Conservation (phyloP, 441 rosid genomes). For the Euphorbia neoarborescens region DNA sequence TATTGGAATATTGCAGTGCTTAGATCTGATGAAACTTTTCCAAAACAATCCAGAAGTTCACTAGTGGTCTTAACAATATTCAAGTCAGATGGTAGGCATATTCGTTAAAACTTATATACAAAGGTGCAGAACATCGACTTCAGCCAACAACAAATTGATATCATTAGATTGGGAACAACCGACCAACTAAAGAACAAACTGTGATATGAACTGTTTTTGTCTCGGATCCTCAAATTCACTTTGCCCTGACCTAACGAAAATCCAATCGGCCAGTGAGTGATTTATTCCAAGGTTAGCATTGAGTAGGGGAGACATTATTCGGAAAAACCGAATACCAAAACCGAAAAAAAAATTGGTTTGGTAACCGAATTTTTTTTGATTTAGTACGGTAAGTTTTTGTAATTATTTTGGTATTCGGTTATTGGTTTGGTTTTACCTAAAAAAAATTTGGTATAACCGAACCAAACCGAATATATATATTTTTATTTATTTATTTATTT, state of each 20-base stretch:
- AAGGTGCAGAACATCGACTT: neutral
- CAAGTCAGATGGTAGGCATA: neutral
- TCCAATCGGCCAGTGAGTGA: neutral
- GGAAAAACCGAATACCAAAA: too few relatives aligned
- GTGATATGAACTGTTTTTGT: neutral
- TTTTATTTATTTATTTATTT: too few relatives aligned
- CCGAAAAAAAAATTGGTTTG: too few relatives aligned
- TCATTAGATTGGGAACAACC: neutral
- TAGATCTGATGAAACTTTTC: neutral
- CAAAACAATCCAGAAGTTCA: neutral
- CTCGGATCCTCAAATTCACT: neutral
- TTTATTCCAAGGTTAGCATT: neutral
- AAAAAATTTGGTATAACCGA: too few relatives aligned
- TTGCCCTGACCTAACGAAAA: neutral
- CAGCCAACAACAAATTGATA: neutral
- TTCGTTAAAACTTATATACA: neutral
- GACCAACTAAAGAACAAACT: neutral
- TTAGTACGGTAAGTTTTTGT: too few relatives aligned
- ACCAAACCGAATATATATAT: too few relatives aligned
- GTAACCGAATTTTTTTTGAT: too few relatives aligned
- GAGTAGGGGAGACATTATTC: too few relatives aligned
- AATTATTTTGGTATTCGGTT: too few relatives aligned
- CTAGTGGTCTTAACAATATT: neutral
- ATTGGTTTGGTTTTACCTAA: too few relatives aligned
- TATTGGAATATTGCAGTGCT: neutral